Evolutionary conservation across 2,329 filamentous ascomycete genomes (phyloP).

Genomic region (Talaromyces sp.): DNA sequence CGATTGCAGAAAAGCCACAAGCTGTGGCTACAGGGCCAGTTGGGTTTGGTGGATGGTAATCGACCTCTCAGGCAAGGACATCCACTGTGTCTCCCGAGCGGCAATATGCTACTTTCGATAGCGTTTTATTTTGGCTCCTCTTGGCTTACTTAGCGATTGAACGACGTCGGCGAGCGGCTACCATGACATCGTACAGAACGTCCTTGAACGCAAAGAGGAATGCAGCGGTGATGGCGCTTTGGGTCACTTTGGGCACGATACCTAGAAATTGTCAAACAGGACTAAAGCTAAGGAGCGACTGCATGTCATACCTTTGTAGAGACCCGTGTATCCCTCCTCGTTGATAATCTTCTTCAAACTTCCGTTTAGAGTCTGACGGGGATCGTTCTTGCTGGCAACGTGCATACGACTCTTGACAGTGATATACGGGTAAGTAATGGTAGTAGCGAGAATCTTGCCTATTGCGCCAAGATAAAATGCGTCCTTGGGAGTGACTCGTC

Average conservation of each 20-base stretch:
- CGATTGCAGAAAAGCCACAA: neutral
- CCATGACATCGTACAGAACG: conserved; percentile 69
- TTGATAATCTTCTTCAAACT: conserved; percentile 74
- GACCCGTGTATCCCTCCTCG: conserved; percentile 85
- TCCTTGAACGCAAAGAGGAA: conserved; percentile 99
- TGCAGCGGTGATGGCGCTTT: conserved; percentile 93
- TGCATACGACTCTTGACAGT: conserved; percentile 98
- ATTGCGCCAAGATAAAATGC: conserved; percentile 89
- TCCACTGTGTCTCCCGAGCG: neutral
- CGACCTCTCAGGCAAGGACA: neutral
- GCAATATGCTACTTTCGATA: neutral
- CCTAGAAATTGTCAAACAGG: conserved; percentile 51
- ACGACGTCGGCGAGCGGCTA: conserved; percentile 31
- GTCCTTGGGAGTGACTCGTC: conserved; percentile 75
- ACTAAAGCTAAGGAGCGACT: neutral
- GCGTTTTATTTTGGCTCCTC: neutral
- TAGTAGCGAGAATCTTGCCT: conserved; percentile 90
- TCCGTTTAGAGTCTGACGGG: conserved; percentile 74
- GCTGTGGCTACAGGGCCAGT: neutral
- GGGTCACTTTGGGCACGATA: conserved; percentile 92
- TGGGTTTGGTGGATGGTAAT: neutral
- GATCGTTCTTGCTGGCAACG: conserved; percentile 72
- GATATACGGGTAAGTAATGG: conserved; percentile 96
- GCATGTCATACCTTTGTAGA: conserved; percentile 75
- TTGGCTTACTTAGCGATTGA: conserved; percentile 28